Conservation (phyloP, 306 rosid species). For the Casuarina equisetifolia region DNA sequence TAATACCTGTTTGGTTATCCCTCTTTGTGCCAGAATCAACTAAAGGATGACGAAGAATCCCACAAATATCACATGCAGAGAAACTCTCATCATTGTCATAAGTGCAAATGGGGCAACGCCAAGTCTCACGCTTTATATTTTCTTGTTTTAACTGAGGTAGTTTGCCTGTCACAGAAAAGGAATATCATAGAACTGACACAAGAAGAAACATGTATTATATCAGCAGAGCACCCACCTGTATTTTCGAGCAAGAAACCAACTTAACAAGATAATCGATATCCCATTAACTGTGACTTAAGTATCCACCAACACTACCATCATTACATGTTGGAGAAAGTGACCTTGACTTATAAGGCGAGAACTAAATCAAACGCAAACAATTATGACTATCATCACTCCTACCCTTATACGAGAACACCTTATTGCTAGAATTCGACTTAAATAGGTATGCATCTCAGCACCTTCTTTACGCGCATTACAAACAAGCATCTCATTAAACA, state of each 20-base stretch:
- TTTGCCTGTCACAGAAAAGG: conserved; percentile 42
- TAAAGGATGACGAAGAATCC: conserved; percentile 67
- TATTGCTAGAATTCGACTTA: neutral
- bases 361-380: neutral
- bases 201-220: conserved; percentile 9
- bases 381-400: neutral
- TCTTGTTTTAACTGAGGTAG: conserved; percentile 45
- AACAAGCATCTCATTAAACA: neutral
- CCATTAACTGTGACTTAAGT: too few relatives aligned
- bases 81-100: conserved; percentile 80
- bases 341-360: too few relatives aligned
- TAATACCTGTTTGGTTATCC: conserved; percentile 61
- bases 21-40: conserved; percentile 26
- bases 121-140: conserved; percentile 40
- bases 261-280: neutral
- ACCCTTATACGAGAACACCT: neutral
- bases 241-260: neutral
- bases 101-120: conserved; percentile 85
- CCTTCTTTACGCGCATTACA: neutral
- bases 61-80: conserved; percentile 82
- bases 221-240: neutral
- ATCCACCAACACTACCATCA: too few relatives aligned
- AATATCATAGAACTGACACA: conserved; percentile 17
- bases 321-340: too few relatives aligned
- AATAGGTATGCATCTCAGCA: neutral